Conservation (phyloP, 305 asterid genomes). For the Fraxinus ornus region DNA sequence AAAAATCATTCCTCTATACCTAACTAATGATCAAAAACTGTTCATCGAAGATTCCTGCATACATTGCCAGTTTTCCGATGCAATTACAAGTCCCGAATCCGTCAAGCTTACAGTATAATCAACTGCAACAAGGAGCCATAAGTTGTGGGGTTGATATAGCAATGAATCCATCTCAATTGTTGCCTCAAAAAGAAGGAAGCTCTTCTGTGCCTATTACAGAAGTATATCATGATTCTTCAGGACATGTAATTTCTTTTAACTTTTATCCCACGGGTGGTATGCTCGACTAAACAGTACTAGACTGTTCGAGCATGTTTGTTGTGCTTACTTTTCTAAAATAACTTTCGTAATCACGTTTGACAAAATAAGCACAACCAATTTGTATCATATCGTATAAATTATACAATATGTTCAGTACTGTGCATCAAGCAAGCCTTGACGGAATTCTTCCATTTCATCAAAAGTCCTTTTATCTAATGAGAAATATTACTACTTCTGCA, state of each 20-base stretch:
- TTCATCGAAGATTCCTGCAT: constrained; percentile 43
- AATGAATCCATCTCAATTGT: constrained; percentile 35
- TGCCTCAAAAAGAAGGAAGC: constrained; percentile 38
- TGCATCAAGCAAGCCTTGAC: neutral
- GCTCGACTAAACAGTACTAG: neutral
- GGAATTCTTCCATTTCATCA: neutral
- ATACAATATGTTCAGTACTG: too few species aligned
- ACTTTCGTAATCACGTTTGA: neutral
- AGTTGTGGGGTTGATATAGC: constrained; percentile 25
- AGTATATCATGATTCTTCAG: constrained; percentile 40
- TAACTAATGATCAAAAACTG: constrained; percentile 7
- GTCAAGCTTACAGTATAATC: constrained; percentile 33
- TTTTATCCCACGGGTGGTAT: neutral
- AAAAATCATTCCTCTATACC: neutral
- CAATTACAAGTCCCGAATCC: constrained; percentile 24
- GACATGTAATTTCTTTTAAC: constrained; percentile 36
- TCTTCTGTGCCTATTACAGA: constrained; percentile 42
- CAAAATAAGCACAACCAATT: neutral
- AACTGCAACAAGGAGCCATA: constrained; percentile 38
- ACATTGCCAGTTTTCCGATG: constrained; percentile 36
- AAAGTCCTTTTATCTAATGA: neutral
- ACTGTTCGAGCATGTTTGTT: neutral
- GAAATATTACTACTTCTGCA: constrained; percentile 16
- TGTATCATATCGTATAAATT: too few species aligned
- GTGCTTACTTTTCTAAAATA: neutral